Percentiles rank a stretch among this genome's conserved stretches.
These are phyloP conservation scores for Plasmodium blacklocki DNA, from an alignment of 169 alveolate genomes.

Conservation along the genomic window DNA sequence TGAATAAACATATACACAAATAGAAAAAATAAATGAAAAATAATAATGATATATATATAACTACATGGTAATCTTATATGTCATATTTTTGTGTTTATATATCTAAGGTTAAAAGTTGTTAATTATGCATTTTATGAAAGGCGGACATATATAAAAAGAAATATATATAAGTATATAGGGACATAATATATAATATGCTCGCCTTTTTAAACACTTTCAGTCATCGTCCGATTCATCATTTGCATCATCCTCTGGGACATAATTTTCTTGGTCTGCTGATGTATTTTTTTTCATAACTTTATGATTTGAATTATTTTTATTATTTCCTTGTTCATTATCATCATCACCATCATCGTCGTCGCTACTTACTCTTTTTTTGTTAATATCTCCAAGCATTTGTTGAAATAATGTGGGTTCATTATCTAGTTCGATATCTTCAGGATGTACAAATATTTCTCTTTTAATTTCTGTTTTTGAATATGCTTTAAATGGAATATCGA, in stretches of 20 bases:
- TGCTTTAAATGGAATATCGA: constrained; percentile 78
- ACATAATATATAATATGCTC: too few relatives aligned
- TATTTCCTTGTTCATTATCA: constrained; percentile 49
- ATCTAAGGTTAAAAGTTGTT: too few relatives aligned
- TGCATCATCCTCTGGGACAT: constrained; percentile 55
- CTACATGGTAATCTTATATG: too few relatives aligned
- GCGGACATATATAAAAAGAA: too few relatives aligned
- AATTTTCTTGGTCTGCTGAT: constrained; percentile 28
- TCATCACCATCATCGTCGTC: constrained; percentile 87
- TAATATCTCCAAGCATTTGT: constrained; percentile 87
- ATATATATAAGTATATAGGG: too few relatives aligned
- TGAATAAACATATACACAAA: too few relatives aligned
- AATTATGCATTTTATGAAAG: too few relatives aligned
- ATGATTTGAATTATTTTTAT: constrained; percentile 2
- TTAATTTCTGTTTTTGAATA: constrained; percentile 79
- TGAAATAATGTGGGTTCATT: constrained; percentile 89
- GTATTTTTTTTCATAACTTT: background rate
- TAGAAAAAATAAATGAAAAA: too few relatives aligned
- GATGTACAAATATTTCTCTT: constrained; percentile 86
- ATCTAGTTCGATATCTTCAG: constrained; percentile 90
- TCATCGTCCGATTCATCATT: constrained; percentile 59
- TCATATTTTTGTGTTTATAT: too few relatives aligned
- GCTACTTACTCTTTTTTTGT: constrained; percentile 80
- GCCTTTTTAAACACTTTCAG: background rate
- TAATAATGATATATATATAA: too few relatives aligned